These are phyloP conservation scores for Calcarisporium arbuscula DNA, from an alignment of 2,329 filamentous ascomycete species.

Conservation along the genomic window DNA sequence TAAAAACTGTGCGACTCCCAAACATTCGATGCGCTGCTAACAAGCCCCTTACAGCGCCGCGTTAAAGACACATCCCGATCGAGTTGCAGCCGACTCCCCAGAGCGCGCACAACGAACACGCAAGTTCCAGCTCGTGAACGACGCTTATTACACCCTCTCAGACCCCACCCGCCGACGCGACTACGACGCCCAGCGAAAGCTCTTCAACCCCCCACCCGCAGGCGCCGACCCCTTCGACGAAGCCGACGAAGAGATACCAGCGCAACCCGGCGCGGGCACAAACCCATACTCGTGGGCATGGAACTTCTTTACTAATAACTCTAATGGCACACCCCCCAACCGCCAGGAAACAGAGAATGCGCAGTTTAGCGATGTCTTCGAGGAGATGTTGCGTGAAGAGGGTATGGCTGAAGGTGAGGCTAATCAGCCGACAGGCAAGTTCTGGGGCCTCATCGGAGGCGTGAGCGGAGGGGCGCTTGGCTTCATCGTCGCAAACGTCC, in stretches of 20 bases:
- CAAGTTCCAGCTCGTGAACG: slow-evolving; percentile 86
- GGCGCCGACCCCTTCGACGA: slow-evolving; percentile 40
- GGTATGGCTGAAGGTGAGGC: slow-evolving; percentile 68
- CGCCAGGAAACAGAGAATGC: slow-evolving; percentile 57
- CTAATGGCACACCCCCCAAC: slow-evolving; percentile 26
- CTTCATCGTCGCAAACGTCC: slow-evolving; percentile 91
- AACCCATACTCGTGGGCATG: slow-evolving; percentile 72
- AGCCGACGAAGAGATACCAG: slow-evolving; percentile 33
- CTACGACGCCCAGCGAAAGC: slow-evolving; percentile 64
- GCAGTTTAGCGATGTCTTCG: slow-evolving; percentile 83
- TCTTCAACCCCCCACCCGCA: slow-evolving; percentile 21
- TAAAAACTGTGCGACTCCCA: not conserved
- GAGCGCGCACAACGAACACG: slow-evolving; percentile 77
- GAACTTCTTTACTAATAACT: slow-evolving; percentile 47
- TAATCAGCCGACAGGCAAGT: slow-evolving; percentile 58
- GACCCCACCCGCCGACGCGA: slow-evolving; percentile 71
- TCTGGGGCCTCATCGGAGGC: slow-evolving; percentile 84
- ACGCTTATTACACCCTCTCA: slow-evolving; percentile 87
- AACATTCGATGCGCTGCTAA: slow-evolving; percentile 10
- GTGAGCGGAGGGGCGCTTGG: slow-evolving; percentile 84
- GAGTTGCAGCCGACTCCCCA: slow-evolving; percentile 75
- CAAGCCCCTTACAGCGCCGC: slow-evolving; percentile 57
- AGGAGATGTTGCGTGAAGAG: slow-evolving; percentile 86
- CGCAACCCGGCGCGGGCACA: slow-evolving; percentile 31
- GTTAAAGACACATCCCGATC: slow-evolving; percentile 88